Evolutionary conservation across 345 rosid genomes (phyloP), one percentile per base, ranked within the genome.

Genomic region (Salix exigua): DNA sequence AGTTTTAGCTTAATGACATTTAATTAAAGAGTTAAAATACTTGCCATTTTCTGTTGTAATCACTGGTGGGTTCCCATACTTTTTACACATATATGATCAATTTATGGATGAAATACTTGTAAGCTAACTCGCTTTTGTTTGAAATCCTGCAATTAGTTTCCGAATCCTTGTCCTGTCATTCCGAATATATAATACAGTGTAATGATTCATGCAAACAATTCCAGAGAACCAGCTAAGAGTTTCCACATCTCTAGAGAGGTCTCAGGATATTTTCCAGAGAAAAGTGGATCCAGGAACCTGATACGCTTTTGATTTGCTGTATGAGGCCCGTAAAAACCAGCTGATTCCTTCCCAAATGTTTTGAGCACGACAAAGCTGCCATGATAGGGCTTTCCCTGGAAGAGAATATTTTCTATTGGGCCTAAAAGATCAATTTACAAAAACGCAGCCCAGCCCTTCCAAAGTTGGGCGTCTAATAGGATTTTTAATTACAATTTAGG

Each of bases 201-300:
- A 95, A 66, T 93, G 98, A 80, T 95, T 95, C 80, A 95, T 77
- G 75, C 99, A 96, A n/a, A 89, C 50, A 74, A 95, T 76, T 95
- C 97, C 65, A 88, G 74, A 23, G 92, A 83, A 7, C 90, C 89
- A 70, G 38, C 74, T 28, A 95, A 44, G 74, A 73, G 26, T 73
- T 82, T 84, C 23, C 92, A 87, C 86, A 78, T 91, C 78, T 85
- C 78, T 53, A 86, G 78, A 77, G 86, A 80, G 78, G 91, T 88
- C 77, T 75, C 75, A 2, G 99, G 98, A 33, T 33, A 33, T 33
- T 33, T 33, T 33, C 35, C 35, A 33, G 0, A 33, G 35, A 33
- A 33, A 33, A 95, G 83, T 64, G 97, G 99, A 85, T 93, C 92
- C 28, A 95, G 89, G 83, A 95, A 93, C 97, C 97, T 95, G 88